phyloP scores from a whole-genome alignment of 2,329 filamentous ascomycete genomes.

The Pestalotiopsis sp. region DNA sequence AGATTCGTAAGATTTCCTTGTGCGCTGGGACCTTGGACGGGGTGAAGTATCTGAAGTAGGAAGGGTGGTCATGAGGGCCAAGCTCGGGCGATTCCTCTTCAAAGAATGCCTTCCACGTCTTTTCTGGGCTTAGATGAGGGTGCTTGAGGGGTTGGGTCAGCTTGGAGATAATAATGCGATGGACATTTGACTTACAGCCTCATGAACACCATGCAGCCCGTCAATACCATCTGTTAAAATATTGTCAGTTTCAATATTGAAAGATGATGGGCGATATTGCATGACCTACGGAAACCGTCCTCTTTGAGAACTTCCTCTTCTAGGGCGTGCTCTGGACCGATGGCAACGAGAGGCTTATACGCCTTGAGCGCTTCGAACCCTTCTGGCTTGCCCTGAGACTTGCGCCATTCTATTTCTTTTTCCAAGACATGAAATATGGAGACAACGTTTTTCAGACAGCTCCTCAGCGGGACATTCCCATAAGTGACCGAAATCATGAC shows the following conservation, averaged over 20 bases:
- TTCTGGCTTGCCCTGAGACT: slow-evolving; percentile 61
- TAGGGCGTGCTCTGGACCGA: slow-evolving; percentile 83
- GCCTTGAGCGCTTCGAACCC: slow-evolving; percentile 73
- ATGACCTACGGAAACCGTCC: not conserved
- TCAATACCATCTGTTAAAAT: not conserved
- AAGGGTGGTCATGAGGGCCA: slow-evolving; percentile 74
- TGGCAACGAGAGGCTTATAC: slow-evolving; percentile 79
- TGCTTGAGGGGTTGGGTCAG: not conserved
- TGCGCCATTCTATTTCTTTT: slow-evolving; percentile 83
- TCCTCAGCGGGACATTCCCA: not conserved
- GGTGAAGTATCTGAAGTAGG: slow-evolving; percentile 65
- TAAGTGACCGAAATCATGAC: not conserved
- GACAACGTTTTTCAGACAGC: not conserved
- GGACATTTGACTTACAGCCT: not conserved
- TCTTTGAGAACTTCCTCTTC: slow-evolving; percentile 79
- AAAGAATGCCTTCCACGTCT: not conserved
- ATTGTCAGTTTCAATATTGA: too few species aligned
- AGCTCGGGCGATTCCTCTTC: slow-evolving; percentile 40
- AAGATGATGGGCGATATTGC: too few species aligned
- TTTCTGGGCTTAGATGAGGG: not conserved
- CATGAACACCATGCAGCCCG: not conserved
- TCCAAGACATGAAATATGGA: slow-evolving; percentile 60
- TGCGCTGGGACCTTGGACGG: slow-evolving; percentile 76
- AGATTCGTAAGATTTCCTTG: slow-evolving; percentile 83
- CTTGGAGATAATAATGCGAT: not conserved